A percentile compares a stretch with the other conserved stretches of the same genome.
phyloP scores from a whole-genome alignment of 352 stramenopile species.

The Pythium aristosporum region DNA sequence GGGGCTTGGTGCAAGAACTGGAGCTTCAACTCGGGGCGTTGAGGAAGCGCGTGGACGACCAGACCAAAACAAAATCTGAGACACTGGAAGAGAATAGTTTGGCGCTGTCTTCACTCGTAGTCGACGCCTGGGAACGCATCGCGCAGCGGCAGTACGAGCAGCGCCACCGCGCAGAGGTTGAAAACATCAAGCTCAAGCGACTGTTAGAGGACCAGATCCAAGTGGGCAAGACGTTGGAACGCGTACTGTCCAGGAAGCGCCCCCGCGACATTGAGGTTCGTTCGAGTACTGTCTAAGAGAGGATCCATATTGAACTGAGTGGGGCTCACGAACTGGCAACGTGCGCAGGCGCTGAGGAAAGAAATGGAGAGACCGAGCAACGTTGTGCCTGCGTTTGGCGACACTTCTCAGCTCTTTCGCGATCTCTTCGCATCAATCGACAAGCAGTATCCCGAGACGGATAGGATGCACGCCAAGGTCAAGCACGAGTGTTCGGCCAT shows the following conservation, averaged over 20 bases:
- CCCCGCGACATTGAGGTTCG: slow-evolving; percentile 12
- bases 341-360: neutral
- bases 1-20: slow-evolving; percentile 1
- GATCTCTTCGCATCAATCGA: slow-evolving; percentile 1
- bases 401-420: neutral
- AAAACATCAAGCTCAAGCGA: slow-evolving; percentile 16
- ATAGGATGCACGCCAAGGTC: neutral
- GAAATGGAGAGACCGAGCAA: neutral
- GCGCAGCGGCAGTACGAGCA: slow-evolving; percentile 19
- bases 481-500: neutral
- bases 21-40: slow-evolving; percentile 3
- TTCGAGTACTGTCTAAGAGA: too few relatives aligned
- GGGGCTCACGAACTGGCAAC: too few relatives aligned
- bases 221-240: slow-evolving; percentile 17
- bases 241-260: slow-evolving; percentile 11
- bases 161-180: slow-evolving; percentile 16
- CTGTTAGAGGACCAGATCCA: slow-evolving; percentile 23
- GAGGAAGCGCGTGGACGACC: neutral
- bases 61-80: neutral
- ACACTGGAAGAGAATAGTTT: neutral
- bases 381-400: neutral
- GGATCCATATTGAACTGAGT: too few relatives aligned
- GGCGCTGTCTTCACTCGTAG: neutral
- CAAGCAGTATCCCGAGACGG: neutral
- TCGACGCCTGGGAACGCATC: slow-evolving; percentile 8